Conservation (phyloP, 768 basidiomycete species). For the Suillus hirtellus region DNA sequence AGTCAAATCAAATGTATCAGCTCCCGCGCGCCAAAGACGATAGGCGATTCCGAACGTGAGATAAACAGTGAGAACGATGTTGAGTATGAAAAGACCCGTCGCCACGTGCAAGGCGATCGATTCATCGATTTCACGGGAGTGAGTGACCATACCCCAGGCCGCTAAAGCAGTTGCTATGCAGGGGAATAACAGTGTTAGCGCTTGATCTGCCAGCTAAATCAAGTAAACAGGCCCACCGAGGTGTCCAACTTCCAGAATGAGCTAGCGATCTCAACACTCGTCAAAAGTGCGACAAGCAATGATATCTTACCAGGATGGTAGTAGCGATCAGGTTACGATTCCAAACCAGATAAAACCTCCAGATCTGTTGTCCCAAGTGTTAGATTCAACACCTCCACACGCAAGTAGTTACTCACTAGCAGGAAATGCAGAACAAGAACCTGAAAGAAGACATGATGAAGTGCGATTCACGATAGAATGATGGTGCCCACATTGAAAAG, state of each 20-base stretch:
- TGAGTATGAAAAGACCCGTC: slow-evolving; percentile 9
- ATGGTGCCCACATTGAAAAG: neutral
- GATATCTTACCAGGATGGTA: neutral
- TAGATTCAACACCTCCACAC: neutral
- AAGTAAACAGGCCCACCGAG: neutral
- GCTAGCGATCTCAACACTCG: neutral
- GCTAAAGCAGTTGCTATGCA: neutral
- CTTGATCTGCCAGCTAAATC: neutral
- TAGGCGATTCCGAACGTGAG: slow-evolving; percentile 18
- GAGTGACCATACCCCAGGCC: neutral
- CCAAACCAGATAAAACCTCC: slow-evolving; percentile 12
- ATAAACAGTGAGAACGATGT: slow-evolving; percentile 15
- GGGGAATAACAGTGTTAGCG: neutral
- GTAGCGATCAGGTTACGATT: neutral
- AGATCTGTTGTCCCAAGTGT: slow-evolving; percentile 6
- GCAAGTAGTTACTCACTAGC: neutral
- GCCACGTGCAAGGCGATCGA: neutral
- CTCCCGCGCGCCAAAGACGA: slow-evolving; percentile 16
- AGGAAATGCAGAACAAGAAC: slow-evolving; percentile 7
- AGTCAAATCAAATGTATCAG: neutral
- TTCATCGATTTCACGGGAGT: no score
- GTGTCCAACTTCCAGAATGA: slow-evolving; percentile 7
- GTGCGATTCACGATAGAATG: neutral
- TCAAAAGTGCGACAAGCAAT: no score
- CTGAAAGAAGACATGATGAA: neutral